phyloP scores from a whole-genome alignment of 495 filamentous ascomycete genomes.

The Daldinia caldariorum region DNA sequence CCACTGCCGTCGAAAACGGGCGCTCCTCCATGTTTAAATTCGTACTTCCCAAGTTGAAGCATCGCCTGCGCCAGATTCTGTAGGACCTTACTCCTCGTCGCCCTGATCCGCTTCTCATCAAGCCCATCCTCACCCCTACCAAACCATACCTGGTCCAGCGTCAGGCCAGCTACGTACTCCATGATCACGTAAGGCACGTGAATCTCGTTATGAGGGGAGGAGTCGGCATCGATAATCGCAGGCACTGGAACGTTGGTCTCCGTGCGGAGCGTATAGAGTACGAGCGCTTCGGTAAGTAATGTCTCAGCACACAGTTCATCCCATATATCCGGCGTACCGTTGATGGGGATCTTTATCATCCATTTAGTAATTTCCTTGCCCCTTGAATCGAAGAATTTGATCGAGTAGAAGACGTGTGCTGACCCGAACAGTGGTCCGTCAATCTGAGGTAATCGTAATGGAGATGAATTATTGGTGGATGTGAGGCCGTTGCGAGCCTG shows the following conservation, averaged over 20 bases:
- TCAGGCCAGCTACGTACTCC: conserved; percentile 35
- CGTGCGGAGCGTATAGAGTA: conserved; percentile 28
- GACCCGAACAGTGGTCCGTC: conserved; percentile 33
- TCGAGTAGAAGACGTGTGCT: conserved; percentile 39
- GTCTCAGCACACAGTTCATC: conserved; percentile 29
- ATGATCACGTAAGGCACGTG: conserved; percentile 42
- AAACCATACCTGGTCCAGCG: conserved; percentile 40
- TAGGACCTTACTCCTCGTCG: conserved; percentile 24
- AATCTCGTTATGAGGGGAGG: conserved; percentile 29
- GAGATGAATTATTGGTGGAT: neutral
- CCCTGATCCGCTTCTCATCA: neutral
- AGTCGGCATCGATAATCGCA: conserved; percentile 39
- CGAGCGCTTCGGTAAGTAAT: conserved; percentile 37
- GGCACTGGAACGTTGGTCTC: conserved; percentile 39
- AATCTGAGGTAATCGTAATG: conserved; percentile 27
- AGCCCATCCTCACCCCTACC: neutral
- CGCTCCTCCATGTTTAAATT: conserved; percentile 36
- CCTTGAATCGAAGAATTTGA: conserved; percentile 16
- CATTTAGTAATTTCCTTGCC: conserved; percentile 23
- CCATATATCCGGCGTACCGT: conserved; percentile 37
- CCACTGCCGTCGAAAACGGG: conserved; percentile 35
- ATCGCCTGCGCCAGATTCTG: conserved; percentile 27
- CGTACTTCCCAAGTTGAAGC: conserved; percentile 37
- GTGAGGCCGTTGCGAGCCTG: conserved; percentile 7
- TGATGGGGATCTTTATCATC: conserved; percentile 41